These are phyloP conservation scores for Chrysanthemum seticuspe DNA, from an alignment of 129 eudicot species.

Conservation along the genomic window DNA sequence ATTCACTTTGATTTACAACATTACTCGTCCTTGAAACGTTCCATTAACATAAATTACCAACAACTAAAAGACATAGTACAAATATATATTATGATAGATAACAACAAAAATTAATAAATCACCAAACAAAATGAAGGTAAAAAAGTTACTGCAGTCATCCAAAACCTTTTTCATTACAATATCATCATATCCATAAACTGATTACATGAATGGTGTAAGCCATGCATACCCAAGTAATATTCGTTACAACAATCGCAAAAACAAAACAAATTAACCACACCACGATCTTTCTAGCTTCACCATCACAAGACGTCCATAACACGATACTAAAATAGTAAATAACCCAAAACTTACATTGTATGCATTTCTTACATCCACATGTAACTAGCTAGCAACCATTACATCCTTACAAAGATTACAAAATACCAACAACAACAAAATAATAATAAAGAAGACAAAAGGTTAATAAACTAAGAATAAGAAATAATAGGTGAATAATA, in stretches of 20 bases:
- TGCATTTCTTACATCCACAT: conserved; percentile 87
- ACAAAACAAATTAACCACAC: no score
- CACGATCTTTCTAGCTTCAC: no score
- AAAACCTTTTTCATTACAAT: neutral
- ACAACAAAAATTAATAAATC: neutral
- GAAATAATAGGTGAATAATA: neutral
- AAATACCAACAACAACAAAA: neutral
- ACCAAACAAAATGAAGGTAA: neutral
- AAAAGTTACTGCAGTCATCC: neutral
- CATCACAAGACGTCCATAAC: neutral
- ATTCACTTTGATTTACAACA: neutral
- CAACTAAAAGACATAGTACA: no score
- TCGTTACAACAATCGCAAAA: no score
- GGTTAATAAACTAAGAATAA: neutral
- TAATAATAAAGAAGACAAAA: neutral
- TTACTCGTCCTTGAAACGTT: no score
- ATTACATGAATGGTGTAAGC: conserved; percentile 74
- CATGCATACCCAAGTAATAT: conserved; percentile 56
- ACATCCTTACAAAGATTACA: conserved; percentile 8
- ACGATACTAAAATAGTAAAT: neutral
- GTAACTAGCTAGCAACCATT: conserved; percentile 4
- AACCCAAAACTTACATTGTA: conserved; percentile 46
- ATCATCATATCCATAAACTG: conserved; percentile 22
- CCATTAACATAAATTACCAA: neutral
- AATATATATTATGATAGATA: neutral